Base-by-base conservation (phyloP, 768 basidiomycete species). In the Termitomyces sp. region DNA sequence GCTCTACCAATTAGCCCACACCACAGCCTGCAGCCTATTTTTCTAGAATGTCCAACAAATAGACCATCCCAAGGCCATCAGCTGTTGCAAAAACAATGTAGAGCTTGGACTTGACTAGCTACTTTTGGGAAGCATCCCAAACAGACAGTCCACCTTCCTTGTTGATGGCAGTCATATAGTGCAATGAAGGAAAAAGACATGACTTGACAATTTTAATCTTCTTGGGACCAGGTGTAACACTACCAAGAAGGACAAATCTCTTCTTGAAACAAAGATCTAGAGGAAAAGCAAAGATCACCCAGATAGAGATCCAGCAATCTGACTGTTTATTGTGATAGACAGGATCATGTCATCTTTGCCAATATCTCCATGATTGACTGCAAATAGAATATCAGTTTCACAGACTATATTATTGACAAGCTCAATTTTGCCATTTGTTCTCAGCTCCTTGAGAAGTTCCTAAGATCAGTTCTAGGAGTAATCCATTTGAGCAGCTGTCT, bases 181-280 rank as follows among this genome's bases (percentile, higher is more conserved):
- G 44, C 14, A 37, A 18, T 65, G 55, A 4, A 73, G 33, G 0
- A 65, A 62, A 71, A 1, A 69, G 26, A 56, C 70, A 75, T 0
- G 65, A 72, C 10, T 76, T 68, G 0, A 68, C n/a, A 24, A 62
- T 63, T 20, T 72, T 72, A 0, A 70, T 72, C 8, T 74, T 72
- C 1, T 71, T 66, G 0, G 68, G 74, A 0, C 76, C 72, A 14
- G 68, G 69, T 22, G 72, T 66, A 14, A 72, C 45, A 0, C 65
- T 57, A 10, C 68, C 68, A 37, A 71, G 72, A 49, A 74, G 51
- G 5, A 76, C 61, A 52, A 61, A 53, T 2, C 34, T n/a, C 43
- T 72, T 74, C 44, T 71, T 71, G 59, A 71, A 73, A 0, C 68
- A 62, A 0, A 57, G 24, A 3, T 60, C 60, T n/a, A 0, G 70